Evolutionary conservation across 129 eudicot species (phyloP), one percentile per base, ranked within the genome.

Genomic region (Apium graveolens): DNA sequence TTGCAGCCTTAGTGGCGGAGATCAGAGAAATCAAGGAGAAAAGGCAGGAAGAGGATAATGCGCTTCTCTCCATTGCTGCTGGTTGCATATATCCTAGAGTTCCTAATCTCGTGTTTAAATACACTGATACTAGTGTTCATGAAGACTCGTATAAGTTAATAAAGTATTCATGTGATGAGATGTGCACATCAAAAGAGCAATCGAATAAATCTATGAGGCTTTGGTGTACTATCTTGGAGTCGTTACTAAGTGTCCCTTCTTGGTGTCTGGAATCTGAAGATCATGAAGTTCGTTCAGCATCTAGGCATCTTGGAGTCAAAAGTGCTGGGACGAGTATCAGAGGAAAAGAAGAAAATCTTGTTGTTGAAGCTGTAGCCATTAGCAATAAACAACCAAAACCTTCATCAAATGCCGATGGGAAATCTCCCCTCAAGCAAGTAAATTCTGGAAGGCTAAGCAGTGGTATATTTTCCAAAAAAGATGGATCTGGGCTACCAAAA

Each of bases 151-250:
- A 78, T 75, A 91, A 92, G 68, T 83, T 95, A 60, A 87, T 92
- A 45, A 87, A 92, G 83, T 95, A 78, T 82, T 95, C 97, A 7
- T 95, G 94, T 27, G 94, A 95, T 80, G 99, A 95, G 85, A 70
- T 92, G 73, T 88, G 96, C 78, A 72, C 96, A n/a, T 85, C 90
- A 20, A 90, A 92, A 75, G 99, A 95, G 66, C 99, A 92, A 76
- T 72, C 92, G 32, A 84, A 87, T 76, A 92, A 88, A 83, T 91
- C 92, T n/a, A 72, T 92, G 84, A 89, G 82, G 81, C 89, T 95
- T 69, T 95, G 99, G 99, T 87, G 92, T 69, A 73, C 90, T 18
- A 92, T 95, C 73, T 88, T 95, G 90, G 99, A 95, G 88, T 91
- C 92, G 57, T 82, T 95, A 86, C 81, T 95, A 34, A 91, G 91